Evolutionary conservation across 495 filamentous ascomycete genomes (phyloP), one percentile per base, ranked within the genome.

Genomic region (Podospora tetraspora): DNA sequence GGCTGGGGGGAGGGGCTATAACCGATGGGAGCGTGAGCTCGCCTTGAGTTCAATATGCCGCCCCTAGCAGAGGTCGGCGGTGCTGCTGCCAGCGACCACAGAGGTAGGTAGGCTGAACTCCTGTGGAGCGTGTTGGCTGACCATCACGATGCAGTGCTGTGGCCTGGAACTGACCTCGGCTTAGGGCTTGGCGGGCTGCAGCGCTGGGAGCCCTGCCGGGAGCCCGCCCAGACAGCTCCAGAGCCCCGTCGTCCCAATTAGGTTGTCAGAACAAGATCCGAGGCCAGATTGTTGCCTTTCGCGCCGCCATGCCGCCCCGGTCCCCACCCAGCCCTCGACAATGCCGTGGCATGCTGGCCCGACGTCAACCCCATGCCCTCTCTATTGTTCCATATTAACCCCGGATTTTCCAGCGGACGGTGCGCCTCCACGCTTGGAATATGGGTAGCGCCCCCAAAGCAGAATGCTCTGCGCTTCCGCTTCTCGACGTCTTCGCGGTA

Each of bases 321-420:
- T 29, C 61, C 27, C 32, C 29, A 22, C 34, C 30, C 25, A 37
- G 62, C 12, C 43, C 24, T 52, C 62, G 9, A 19, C 24, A 37
- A 57, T 65, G 23, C 52, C 58, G 64, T 66, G 69, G 59, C 70
- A 34, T 11, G 24, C 23, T 23, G 59, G 32, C 52, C 56, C 56
- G 65, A 12, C 23, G 16, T 68, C 59, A 37, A 29, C 22, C 59
- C 24, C 70, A 76, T 68, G 66, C 69, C 62, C 70, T 69, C 43
- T 52, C 16, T 69, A 76, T 79, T 78, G 78, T 73, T 52, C 77
- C 77, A 79, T 66, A 79, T 79, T 79, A 77, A 78, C 72, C 77
- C 77, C 76, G 70, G 73, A 76, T 75, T 78, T 71, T 62, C 73
- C 68, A 70, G 66, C 73, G 74, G 63, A 74, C 69, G 67, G 71